Percentiles rank a stretch among this genome's conserved stretches.
These are phyloP conservation scores for Metarhizium sp. DNA, from an alignment of 2,329 filamentous ascomycete genomes.

Conservation along the genomic window DNA sequence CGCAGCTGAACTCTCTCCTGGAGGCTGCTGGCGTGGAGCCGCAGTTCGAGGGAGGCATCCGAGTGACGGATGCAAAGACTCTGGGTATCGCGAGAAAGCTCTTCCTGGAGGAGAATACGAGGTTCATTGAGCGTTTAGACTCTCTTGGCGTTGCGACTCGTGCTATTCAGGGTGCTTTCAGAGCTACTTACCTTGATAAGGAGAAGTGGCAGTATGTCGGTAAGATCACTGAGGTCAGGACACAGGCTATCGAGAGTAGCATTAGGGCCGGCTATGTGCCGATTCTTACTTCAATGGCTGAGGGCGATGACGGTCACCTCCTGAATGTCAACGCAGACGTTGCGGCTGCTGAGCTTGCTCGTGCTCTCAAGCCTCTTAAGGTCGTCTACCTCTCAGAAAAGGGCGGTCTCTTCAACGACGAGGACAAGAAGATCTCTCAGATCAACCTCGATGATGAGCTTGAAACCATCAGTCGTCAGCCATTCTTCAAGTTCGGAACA, in stretches of 20 bases:
- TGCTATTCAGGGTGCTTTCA: slow-evolving; percentile 85
- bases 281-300: slow-evolving; percentile 92
- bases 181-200: slow-evolving; percentile 90
- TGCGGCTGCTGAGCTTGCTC: slow-evolving; percentile 84
- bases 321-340: slow-evolving; percentile 98
- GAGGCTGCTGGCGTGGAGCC: slow-evolving; percentile 89
- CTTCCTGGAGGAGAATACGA: slow-evolving; percentile 92
- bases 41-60: slow-evolving; percentile 91
- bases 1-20: slow-evolving; percentile 86
- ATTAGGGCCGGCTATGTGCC: slow-evolving; percentile 88
- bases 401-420: slow-evolving; percentile 88
- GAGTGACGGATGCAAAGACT: slow-evolving; percentile 93
- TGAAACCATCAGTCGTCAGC: slow-evolving; percentile 64
- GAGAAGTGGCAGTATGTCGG: slow-evolving; percentile 94
- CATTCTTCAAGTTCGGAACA: slow-evolving; percentile 93
- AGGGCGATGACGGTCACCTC: slow-evolving; percentile 82
- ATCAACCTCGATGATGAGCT: slow-evolving; percentile 98
- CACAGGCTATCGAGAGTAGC: slow-evolving; percentile 78
- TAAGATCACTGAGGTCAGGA: slow-evolving; percentile 90
- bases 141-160: slow-evolving; percentile 81
- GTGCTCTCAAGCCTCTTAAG: slow-evolving; percentile 84
- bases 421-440: slow-evolving; percentile 88
- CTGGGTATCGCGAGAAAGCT: slow-evolving; percentile 82
- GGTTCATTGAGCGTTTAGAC: slow-evolving; percentile 82
- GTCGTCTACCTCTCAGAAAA: slow-evolving; percentile 98